phyloP scores from a whole-genome alignment of 2,329 filamentous ascomycete species.

The Byssoonygena ceratinophila region DNA sequence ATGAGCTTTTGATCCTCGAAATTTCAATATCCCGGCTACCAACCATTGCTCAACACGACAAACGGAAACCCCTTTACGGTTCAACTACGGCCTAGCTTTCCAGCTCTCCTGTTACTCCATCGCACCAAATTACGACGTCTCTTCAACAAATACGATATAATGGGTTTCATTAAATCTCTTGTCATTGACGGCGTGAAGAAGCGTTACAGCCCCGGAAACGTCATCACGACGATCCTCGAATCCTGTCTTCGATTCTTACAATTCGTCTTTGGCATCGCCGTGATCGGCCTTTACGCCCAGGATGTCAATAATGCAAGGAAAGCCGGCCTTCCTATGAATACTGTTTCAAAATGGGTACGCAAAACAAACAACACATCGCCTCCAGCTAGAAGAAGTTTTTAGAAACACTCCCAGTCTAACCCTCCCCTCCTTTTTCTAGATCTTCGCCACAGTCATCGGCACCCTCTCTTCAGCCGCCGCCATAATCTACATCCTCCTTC shows the following conservation, averaged over 20 bases:
- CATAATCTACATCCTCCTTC: constrained; percentile 55
- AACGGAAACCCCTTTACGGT: neutral
- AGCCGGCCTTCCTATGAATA: constrained; percentile 44
- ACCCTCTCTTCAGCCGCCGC: constrained; percentile 55
- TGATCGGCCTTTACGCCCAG: constrained; percentile 66
- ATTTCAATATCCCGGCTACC: neutral
- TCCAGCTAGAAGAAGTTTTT: too few species aligned
- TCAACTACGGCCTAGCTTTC: too few species aligned
- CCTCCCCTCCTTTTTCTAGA: constrained; percentile 23
- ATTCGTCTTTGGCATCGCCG: constrained; percentile 63
- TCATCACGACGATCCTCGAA: constrained; percentile 20
- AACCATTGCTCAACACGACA: neutral
- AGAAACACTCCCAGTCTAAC: neutral
- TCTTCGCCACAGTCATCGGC: constrained; percentile 63
- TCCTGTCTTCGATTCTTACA: constrained; percentile 59
- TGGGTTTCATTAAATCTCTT: constrained; percentile 15
- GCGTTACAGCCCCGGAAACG: constrained; percentile 16
- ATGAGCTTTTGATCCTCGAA: neutral
- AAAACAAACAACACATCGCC: neutral
- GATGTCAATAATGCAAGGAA: constrained; percentile 51
- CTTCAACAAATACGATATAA: neutral
- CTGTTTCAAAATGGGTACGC: constrained; percentile 55
- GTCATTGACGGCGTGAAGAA: constrained; percentile 19
- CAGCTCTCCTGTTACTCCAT: too few species aligned
- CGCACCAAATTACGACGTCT: too few species aligned